These are phyloP conservation scores for Musa acuminata DNA, from an alignment of 176 grass and related monocot genomes.

Conservation along the genomic window DNA sequence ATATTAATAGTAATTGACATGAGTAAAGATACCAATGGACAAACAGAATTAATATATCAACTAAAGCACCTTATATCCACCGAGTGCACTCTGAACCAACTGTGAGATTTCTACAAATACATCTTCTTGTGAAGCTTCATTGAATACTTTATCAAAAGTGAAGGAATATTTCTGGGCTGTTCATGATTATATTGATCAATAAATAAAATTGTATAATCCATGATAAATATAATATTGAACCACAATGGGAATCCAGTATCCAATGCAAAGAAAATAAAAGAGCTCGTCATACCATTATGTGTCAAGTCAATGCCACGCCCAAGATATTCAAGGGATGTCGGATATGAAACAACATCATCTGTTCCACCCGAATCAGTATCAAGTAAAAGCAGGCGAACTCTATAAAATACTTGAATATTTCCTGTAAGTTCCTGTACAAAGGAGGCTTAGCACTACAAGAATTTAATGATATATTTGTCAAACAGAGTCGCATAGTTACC, in stretches of 20 bases:
- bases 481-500: conserved; percentile 22
- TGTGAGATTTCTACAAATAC: conserved; percentile 91
- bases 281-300: conserved; percentile 40
- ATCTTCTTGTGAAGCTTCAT: conserved; percentile 60
- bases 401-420: conserved; percentile 88
- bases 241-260: background rate
- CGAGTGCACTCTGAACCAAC: conserved; percentile 77
- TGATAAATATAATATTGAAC: background rate
- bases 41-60: background rate
- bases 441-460: background rate
- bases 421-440: conserved; percentile 84
- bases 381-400: conserved; percentile 56
- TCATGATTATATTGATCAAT: conserved; percentile 13
- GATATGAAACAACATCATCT: conserved; percentile 64
- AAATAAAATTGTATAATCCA: background rate
- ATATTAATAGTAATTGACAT: background rate
- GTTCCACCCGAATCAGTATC: conserved; percentile 31
- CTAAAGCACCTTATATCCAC: conserved; percentile 73
- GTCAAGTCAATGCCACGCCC: conserved; percentile 69
- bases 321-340: conserved; percentile 52
- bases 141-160: conserved; percentile 82
- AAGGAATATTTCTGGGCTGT: conserved; percentile 60
- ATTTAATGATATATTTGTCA: background rate
- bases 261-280: background rate
- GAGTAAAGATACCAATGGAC: background rate